phyloP scores from a whole-genome alignment of 2,329 filamentous ascomycete species.

The Aspergillus sp. region DNA sequence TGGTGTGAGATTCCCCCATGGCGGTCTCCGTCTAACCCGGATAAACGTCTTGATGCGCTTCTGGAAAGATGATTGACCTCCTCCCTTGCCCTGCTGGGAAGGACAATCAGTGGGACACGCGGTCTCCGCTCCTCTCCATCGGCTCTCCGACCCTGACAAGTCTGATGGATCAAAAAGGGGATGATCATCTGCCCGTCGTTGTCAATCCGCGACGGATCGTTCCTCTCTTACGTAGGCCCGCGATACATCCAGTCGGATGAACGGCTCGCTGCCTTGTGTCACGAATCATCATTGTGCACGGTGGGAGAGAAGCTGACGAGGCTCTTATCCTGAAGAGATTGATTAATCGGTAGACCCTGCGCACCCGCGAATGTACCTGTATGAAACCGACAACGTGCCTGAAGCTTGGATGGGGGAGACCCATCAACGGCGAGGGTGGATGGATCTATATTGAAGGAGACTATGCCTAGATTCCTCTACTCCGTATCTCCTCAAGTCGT shows the following conservation, averaged over 20 bases:
- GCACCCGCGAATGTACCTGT: neutral
- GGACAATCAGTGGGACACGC: constrained; percentile 29
- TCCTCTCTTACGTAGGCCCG: too few species aligned
- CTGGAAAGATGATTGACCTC: constrained; percentile 16
- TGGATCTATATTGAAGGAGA: neutral
- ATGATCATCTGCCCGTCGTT: constrained; percentile 6
- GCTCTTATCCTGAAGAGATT: neutral
- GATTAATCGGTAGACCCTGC: neutral
- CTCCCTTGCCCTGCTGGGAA: constrained; percentile 19
- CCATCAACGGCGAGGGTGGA: neutral
- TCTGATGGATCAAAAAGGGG: constrained; percentile 10
- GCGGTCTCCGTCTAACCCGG: neutral
- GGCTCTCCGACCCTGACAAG: constrained; percentile 6
- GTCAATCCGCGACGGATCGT: neutral
- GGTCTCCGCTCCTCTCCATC: constrained; percentile 9
- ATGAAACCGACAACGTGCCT: neutral
- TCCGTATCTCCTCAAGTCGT: too few species aligned
- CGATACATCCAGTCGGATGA: neutral
- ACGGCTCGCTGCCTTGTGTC: neutral
- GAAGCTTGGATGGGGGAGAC: neutral
- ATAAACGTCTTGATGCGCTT: constrained; percentile 11
- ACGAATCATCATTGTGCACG: neutral
- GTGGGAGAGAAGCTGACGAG: neutral
- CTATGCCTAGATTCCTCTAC: too few species aligned
- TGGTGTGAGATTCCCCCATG: neutral